Percentiles rank a stretch among this genome's conserved stretches.
Evolutionary conservation across 1,284 basidiomycete genomes (phyloP).

Genomic region (Microbotryum intermedium): DNA sequence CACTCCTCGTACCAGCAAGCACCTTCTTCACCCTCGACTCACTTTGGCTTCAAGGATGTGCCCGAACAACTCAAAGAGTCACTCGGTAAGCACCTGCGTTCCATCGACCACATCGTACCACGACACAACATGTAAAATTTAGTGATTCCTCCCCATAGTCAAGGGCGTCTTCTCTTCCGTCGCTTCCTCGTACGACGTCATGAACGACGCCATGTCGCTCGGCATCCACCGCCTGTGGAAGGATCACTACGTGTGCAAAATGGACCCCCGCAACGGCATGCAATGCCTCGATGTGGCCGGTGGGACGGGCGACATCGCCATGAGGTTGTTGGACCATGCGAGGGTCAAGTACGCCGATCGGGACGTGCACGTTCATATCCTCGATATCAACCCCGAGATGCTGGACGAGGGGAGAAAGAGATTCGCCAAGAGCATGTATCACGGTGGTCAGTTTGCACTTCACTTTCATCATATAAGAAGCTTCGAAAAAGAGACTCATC

Average conservation of each 20-base stretch:
- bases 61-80: slow-evolving; percentile 45
- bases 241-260: slow-evolving; percentile 70
- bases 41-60: slow-evolving; percentile 45
- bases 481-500: too few species aligned
- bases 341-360: slow-evolving; percentile 78
- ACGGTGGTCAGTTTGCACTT: slow-evolving; percentile 63
- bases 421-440: slow-evolving; percentile 92
- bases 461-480: slow-evolving; percentile 25
- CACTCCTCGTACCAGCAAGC: neutral
- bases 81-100: slow-evolving; percentile 43
- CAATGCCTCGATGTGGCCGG: slow-evolving; percentile 91
- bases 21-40: slow-evolving; percentile 32
- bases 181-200: slow-evolving; percentile 84
- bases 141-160: slow-evolving; percentile 44
- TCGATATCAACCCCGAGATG: slow-evolving; percentile 96
- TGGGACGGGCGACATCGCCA: slow-evolving; percentile 94
- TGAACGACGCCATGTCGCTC: slow-evolving; percentile 91
- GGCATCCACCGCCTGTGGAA: slow-evolving; percentile 98
- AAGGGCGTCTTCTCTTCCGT: slow-evolving; percentile 92
- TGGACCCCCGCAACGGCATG: slow-evolving; percentile 54
- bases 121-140: neutral
- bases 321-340: slow-evolving; percentile 85
- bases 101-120: neutral
- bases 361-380: slow-evolving; percentile 79
- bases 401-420: slow-evolving; percentile 82